Percentiles rank a stretch among this genome's conserved stretches.
These are phyloP conservation scores for Flaveria brownii DNA, from an alignment of 129 eudicot species.

Conservation along the genomic window DNA sequence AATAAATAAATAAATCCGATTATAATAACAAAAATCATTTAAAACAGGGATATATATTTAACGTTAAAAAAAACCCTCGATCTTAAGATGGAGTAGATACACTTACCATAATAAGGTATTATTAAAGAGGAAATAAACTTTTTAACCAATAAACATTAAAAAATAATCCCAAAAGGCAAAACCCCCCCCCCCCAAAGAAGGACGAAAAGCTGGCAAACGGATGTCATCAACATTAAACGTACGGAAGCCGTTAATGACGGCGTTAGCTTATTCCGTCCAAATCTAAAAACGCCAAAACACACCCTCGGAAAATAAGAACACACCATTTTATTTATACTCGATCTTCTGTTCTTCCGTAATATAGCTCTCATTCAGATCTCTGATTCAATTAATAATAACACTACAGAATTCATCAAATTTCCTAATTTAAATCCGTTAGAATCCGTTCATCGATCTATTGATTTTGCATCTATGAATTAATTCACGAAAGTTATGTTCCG, in stretches of 20 bases:
- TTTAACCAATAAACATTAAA: too few species aligned
- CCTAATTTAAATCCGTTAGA: background rate
- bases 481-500: slow-evolving; percentile 32
- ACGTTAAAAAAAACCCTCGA: too few species aligned
- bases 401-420: slow-evolving; percentile 15
- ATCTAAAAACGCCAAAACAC: slow-evolving; percentile 17
- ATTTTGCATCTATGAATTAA: background rate
- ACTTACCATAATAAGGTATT: too few species aligned
- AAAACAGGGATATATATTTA: too few species aligned
- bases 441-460: background rate
- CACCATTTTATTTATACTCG: slow-evolving; percentile 12
- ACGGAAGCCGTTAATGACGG: slow-evolving; percentile 20
- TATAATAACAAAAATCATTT: too few species aligned
- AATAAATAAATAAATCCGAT: too few species aligned
- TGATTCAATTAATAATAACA: slow-evolving; percentile 6
- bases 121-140: too few species aligned
- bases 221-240: slow-evolving; percentile 23
- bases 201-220: slow-evolving; percentile 31
- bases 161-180: too few species aligned
- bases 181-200: background rate
- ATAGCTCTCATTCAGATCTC: slow-evolving; percentile 18
- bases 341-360: slow-evolving; percentile 27
- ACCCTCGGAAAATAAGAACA: slow-evolving; percentile 17
- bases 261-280: slow-evolving; percentile 19
- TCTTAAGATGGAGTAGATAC: too few species aligned